phyloP scores from a whole-genome alignment of 345 rosid genomes.

The Syzygium grande region DNA sequence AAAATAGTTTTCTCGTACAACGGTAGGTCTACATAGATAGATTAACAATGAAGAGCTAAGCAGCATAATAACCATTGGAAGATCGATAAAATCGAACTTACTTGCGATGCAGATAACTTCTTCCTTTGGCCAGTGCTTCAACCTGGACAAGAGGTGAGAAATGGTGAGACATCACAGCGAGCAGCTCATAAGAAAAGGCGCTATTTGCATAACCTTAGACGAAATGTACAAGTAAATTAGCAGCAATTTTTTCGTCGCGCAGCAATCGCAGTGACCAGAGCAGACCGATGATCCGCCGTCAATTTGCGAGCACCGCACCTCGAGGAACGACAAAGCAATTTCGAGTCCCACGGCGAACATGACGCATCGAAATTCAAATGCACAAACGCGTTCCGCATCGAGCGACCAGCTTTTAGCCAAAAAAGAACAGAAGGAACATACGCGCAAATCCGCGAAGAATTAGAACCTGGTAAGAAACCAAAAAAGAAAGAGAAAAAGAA shows the following conservation, averaged over 20 bases:
- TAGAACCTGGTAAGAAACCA: not conserved
- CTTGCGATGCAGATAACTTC: not conserved
- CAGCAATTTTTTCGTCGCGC: not conserved
- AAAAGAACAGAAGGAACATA: not conserved
- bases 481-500: too few relatives aligned
- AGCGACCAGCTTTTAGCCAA: not conserved
- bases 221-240: not conserved
- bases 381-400: not conserved
- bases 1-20: not conserved
- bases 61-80: not conserved
- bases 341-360: not conserved
- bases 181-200: not conserved
- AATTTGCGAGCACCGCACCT: not conserved
- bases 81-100: not conserved
- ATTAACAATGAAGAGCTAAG: not conserved
- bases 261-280: not conserved
- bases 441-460: not conserved
- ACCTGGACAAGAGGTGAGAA: not conserved
- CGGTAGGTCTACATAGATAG: not conserved
- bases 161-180: not conserved
- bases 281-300: not conserved
- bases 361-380: not conserved
- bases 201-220: not conserved
- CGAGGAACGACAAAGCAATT: not conserved
- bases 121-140: not conserved